Evolutionary conservation across 2,329 filamentous ascomycete genomes (phyloP).

Genomic region (Zopfia rhizophila): DNA sequence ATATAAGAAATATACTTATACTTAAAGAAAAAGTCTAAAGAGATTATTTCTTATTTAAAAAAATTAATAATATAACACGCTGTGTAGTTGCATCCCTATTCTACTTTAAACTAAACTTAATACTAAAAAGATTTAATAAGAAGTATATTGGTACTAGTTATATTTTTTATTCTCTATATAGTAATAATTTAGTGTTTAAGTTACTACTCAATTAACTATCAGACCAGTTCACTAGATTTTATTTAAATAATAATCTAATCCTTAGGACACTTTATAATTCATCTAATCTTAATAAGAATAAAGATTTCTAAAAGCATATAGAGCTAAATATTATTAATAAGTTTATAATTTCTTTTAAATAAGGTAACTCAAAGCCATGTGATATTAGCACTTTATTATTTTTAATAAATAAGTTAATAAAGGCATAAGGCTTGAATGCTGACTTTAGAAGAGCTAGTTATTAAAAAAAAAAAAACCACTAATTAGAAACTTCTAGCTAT

Average conservation of each 20-base stretch:
- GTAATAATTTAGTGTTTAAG: conserved; percentile 15
- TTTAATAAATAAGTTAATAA: too few species aligned
- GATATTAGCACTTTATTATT: conserved; percentile 23
- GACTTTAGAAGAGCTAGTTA: conserved; percentile 20
- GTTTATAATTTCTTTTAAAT: conserved; percentile 15
- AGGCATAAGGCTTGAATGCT: conserved; percentile 15
- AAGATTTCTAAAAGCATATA: conserved; percentile 13
- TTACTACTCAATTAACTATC: too few species aligned
- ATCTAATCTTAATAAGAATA: conserved; percentile 11
- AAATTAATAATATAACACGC: conserved; percentile 18
- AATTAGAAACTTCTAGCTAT: conserved; percentile 8
- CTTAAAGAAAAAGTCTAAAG: conserved; percentile 21
- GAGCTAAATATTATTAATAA: too few species aligned
- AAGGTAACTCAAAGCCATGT: conserved; percentile 11
- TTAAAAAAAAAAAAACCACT: conserved; percentile 14
- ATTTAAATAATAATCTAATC: conserved; percentile 9
- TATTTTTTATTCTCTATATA: conserved; percentile 16
- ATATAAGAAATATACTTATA: conserved; percentile 22
- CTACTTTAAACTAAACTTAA: conserved; percentile 27
- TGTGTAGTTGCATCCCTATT: conserved; percentile 27
- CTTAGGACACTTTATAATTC: too few species aligned
- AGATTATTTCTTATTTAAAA: conserved; percentile 17
- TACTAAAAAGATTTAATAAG: conserved; percentile 18
- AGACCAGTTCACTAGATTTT: conserved; percentile 9
- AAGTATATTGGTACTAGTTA: conserved; percentile 15